A percentile compares a stretch with the other conserved stretches of the same genome.
Conservation (phyloP, 1,139 yeast species). For the Kodamaea sp. region DNA sequence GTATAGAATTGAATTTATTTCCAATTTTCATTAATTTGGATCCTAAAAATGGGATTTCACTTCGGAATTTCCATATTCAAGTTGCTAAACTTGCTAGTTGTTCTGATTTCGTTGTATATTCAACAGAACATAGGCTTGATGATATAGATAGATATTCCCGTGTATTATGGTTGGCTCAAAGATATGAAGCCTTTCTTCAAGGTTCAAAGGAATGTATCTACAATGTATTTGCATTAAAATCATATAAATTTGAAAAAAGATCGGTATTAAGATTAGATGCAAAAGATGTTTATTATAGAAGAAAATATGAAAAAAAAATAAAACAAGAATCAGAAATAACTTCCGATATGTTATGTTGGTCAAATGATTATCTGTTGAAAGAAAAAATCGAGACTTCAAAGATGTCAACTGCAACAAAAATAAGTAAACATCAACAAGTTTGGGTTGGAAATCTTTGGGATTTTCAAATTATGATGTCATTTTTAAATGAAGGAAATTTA, state of each 20-base stretch:
- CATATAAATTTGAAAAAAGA: slow-evolving; percentile 1
- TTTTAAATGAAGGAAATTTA: slow-evolving; percentile 16
- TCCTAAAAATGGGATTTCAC: slow-evolving; percentile 64
- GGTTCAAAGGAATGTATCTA: slow-evolving; percentile 6
- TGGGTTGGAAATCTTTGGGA: slow-evolving; percentile 79
- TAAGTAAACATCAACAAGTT: slow-evolving; percentile 38
- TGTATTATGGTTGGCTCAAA: slow-evolving; percentile 53
- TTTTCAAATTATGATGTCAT: slow-evolving; percentile 34
- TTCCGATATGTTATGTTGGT: slow-evolving; percentile 44
- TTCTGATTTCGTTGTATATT: slow-evolving; percentile 66
- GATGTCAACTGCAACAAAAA: slow-evolving; percentile 76
- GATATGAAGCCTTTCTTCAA: slow-evolving; percentile 23
- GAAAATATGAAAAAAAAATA: not conserved
- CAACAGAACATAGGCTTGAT: slow-evolving; percentile 1
- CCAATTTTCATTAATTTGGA: slow-evolving; percentile 57
- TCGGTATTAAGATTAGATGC: slow-evolving; percentile 5
- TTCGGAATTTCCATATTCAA: slow-evolving; percentile 76
- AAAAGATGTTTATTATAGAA: not conserved
- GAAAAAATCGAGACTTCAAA: slow-evolving; percentile 78
- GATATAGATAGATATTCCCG: slow-evolving; percentile 38
- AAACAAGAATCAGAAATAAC: slow-evolving; percentile 6
- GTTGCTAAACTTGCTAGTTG: slow-evolving; percentile 65
- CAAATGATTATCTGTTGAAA: slow-evolving; percentile 62
- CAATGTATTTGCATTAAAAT: slow-evolving; percentile 19
- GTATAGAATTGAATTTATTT: slow-evolving; percentile 38